Percentiles rank a stretch among this genome's conserved stretches.
These are phyloP conservation scores for Trichothecium roseum DNA, from an alignment of 2,329 filamentous ascomycete genomes.

Conservation along the genomic window DNA sequence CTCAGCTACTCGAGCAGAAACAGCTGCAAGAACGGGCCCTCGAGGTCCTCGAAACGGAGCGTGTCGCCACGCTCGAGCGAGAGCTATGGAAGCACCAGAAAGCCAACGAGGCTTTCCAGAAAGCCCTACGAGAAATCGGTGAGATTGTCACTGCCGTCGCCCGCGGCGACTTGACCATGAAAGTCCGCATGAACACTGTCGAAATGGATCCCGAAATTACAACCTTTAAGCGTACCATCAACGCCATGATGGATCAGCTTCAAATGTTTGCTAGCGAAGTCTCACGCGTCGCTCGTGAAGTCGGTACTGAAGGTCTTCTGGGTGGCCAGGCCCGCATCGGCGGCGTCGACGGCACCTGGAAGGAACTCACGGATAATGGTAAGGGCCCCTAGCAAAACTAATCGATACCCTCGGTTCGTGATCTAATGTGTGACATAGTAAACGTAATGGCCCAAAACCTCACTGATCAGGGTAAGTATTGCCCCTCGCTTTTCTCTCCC, in stretches of 20 bases:
- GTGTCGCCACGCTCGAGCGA: constrained; percentile 80
- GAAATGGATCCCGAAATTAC: constrained; percentile 99
- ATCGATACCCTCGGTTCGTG: not conserved
- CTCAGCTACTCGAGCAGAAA: constrained; percentile 78
- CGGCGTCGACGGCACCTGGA: constrained; percentile 94
- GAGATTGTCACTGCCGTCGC: constrained; percentile 96
- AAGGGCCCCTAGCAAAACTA: constrained; percentile 8
- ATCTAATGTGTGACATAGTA: constrained; percentile 31
- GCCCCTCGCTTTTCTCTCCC: not conserved
- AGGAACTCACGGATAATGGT: constrained; percentile 85
- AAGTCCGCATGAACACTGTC: constrained; percentile 87
- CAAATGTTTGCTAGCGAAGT: constrained; percentile 96
- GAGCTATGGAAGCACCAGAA: constrained; percentile 96
- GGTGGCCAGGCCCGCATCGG: constrained; percentile 90
- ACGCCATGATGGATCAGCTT: constrained; percentile 97
- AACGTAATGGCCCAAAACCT: constrained; percentile 79
- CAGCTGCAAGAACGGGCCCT: constrained; percentile 75
- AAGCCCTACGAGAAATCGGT: constrained; percentile 90
- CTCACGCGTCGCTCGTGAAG: constrained; percentile 85
- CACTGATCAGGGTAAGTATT: constrained; percentile 54
- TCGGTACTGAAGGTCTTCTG: constrained; percentile 89
- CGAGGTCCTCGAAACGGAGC: constrained; percentile 72
- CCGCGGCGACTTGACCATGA: constrained; percentile 90
- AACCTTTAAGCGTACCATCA: constrained; percentile 95
- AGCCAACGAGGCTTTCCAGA: constrained; percentile 97